Percentiles rank a stretch among this genome's conserved stretches.
These are phyloP conservation scores for Solioccasus polychromus DNA, from an alignment of 768 basidiomycete genomes.

Conservation along the genomic window DNA sequence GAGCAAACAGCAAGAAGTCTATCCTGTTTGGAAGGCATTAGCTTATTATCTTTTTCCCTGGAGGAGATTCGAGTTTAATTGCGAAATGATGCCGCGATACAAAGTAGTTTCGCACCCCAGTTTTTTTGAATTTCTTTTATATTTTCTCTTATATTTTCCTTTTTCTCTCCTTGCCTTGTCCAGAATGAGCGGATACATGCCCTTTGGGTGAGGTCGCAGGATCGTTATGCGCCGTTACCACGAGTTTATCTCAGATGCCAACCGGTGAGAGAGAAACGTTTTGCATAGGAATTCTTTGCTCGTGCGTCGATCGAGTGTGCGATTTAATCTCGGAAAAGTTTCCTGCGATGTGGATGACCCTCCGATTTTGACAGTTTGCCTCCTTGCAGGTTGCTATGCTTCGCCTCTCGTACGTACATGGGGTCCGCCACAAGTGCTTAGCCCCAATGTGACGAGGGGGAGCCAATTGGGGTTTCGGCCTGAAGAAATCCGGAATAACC, in stretches of 20 bases:
- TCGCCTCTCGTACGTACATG: slow-evolving; percentile 12
- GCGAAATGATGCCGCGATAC: slow-evolving; percentile 18
- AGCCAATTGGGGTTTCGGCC: slow-evolving; percentile 4
- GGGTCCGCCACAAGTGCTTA: slow-evolving; percentile 7
- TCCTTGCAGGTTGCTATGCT: slow-evolving; percentile 8
- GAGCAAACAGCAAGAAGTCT: slow-evolving; percentile 14
- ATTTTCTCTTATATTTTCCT: background rate
- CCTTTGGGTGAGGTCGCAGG: slow-evolving; percentile 24
- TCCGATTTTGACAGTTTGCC: slow-evolving; percentile 6
- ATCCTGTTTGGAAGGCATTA: slow-evolving; percentile 20
- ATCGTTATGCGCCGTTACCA: slow-evolving; percentile 23
- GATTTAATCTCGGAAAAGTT: slow-evolving; percentile 21
- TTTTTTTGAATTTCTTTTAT: slow-evolving; percentile 6
- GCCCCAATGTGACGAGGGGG: background rate
- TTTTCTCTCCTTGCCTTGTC: slow-evolving; percentile 9
- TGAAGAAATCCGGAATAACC: background rate
- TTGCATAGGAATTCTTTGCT: slow-evolving; percentile 4
- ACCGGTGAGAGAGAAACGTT: slow-evolving; percentile 16
- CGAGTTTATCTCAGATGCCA: slow-evolving; percentile 30
- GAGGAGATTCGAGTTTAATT: slow-evolving; percentile 15
- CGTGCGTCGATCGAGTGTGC: slow-evolving; percentile 26
- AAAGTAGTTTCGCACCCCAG: slow-evolving; percentile 17
- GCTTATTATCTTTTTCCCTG: slow-evolving; percentile 20
- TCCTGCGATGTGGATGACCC: slow-evolving; percentile 9
- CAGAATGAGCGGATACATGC: slow-evolving; percentile 22